Conservation (phyloP, 1,139 yeast genomes). For the Taphrina wiesneri region DNA sequence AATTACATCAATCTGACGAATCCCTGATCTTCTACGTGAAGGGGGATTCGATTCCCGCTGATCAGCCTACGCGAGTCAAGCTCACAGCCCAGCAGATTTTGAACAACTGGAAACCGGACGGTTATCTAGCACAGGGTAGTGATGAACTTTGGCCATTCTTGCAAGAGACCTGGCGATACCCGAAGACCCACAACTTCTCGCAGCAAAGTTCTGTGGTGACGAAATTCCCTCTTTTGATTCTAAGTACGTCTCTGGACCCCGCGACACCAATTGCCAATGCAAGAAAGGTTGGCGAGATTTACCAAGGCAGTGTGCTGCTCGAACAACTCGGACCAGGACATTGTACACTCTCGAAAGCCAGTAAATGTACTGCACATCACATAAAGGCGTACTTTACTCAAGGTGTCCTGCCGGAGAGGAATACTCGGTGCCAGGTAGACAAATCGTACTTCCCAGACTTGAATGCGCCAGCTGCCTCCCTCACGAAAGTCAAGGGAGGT, state of each 20-base stretch:
- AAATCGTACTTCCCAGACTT: conserved; percentile 2
- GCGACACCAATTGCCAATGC: neutral
- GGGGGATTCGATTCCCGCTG: neutral
- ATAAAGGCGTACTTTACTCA: neutral
- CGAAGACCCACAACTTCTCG: neutral
- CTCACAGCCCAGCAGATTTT: neutral
- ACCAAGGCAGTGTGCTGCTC: neutral
- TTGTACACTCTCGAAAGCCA: neutral
- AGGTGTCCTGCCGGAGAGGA: neutral
- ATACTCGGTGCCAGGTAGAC: neutral
- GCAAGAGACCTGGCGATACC: neutral
- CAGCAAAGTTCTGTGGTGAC: neutral
- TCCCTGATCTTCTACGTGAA: neutral
- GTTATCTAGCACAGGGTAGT: neutral
- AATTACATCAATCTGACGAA: neutral
- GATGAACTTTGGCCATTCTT: neutral
- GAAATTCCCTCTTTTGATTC: neutral
- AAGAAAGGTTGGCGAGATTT: neutral
- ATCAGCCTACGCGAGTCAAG: neutral
- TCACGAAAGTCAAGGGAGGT: neutral
- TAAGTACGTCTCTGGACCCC: neutral
- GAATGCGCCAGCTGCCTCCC: neutral
- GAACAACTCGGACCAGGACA: neutral
- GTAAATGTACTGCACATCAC: neutral
- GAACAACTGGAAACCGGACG: neutral